phyloP scores from a whole-genome alignment of 148 eudicot species.

The Camellia sinensis region DNA sequence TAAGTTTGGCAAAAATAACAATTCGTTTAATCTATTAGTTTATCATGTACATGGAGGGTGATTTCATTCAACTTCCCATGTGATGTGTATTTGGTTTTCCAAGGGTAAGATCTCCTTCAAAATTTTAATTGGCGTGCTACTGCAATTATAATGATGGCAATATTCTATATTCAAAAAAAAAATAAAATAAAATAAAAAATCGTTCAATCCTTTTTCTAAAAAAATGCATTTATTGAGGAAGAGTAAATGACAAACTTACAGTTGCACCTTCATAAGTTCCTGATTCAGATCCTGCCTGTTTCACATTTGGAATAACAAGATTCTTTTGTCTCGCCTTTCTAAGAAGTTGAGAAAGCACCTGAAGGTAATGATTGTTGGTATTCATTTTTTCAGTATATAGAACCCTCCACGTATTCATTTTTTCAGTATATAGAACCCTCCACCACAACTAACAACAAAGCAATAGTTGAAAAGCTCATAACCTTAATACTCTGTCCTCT shows the following conservation, averaged over 20 bases:
- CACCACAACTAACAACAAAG: neutral
- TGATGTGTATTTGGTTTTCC: neutral
- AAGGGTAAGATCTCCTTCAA: neutral
- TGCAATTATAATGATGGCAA: neutral
- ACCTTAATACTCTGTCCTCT: conserved; percentile 99
- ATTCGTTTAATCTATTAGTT: neutral
- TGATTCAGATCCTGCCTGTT: conserved; percentile 92
- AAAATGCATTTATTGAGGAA: neutral
- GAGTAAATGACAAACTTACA: conserved; percentile 46
- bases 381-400: conserved; percentile 12
- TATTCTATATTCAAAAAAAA: neutral
- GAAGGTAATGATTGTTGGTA: conserved; percentile 16
- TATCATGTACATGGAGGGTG: neutral
- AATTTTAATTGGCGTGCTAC: neutral
- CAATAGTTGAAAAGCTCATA: conserved; percentile 6
- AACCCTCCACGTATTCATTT: conserved; percentile 14
- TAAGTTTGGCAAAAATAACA: neutral
- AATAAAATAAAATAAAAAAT: neutral
- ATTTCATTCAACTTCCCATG: conserved; percentile 7
- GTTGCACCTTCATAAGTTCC: conserved; percentile 99
- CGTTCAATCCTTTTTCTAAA: neutral
- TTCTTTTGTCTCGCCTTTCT: conserved; percentile 90
- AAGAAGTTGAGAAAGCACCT: conserved; percentile 98
- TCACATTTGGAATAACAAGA: conserved; percentile 82
- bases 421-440: conserved; percentile 5